A percentile compares a stretch with the other conserved stretches of the same genome.
Evolutionary conservation across 495 filamentous ascomycete species (phyloP).

Genomic region (Parathielavia hyrcaniae): DNA sequence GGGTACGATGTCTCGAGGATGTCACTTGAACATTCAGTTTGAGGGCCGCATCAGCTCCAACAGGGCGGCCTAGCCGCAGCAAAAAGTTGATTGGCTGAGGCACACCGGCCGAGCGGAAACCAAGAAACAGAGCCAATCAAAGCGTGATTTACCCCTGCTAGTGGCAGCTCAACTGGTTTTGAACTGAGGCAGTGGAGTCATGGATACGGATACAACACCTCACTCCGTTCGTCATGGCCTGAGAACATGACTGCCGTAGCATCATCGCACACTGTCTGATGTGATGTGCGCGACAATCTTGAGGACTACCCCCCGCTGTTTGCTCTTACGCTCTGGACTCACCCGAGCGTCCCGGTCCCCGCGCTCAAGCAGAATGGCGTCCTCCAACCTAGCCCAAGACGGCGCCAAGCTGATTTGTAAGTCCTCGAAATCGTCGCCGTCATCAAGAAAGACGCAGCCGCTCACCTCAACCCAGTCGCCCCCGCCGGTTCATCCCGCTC

Average conservation of each 20-base stretch:
- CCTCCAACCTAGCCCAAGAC: conserved; percentile 40
- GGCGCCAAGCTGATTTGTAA: conserved; percentile 48
- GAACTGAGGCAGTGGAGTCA: no score
- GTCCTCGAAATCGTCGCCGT: conserved; percentile 18
- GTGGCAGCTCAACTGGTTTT: no score
- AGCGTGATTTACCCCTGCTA: no score
- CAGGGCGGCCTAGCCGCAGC: no score
- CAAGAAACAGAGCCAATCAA: no score
- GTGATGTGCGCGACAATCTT: no score
- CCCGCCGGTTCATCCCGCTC: conserved; percentile 30
- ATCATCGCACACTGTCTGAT: not conserved
- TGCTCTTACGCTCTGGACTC: conserved; percentile 10
- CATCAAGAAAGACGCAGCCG: not conserved
- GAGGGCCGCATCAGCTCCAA: no score
- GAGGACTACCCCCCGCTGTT: conserved; percentile 2
- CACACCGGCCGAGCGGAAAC: no score
- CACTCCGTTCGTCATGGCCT: not conserved
- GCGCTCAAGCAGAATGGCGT: conserved; percentile 38
- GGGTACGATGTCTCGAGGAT: no score
- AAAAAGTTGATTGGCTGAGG: no score
- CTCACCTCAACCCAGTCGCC: conserved; percentile 29
- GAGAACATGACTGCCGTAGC: not conserved
- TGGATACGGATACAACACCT: no score
- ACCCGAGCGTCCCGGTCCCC: conserved; percentile 1
- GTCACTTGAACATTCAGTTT: no score